A percentile compares a stretch with the other conserved stretches of the same genome.
Conservation (phyloP, 2,329 filamentous ascomycete genomes). For the Didymella pomorum region DNA sequence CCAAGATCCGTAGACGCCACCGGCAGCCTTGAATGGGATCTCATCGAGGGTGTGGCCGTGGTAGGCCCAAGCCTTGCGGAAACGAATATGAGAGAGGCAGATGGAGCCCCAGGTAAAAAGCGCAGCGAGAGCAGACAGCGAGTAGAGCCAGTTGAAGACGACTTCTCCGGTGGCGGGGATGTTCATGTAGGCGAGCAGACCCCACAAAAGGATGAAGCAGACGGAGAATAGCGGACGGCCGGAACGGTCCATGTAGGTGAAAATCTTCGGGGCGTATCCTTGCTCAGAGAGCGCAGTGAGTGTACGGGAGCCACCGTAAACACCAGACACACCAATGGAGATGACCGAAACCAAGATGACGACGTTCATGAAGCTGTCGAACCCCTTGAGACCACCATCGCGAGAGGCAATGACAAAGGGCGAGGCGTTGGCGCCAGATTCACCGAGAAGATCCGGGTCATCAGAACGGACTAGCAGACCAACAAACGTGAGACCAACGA, state of each 20-base stretch:
- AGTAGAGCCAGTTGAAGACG: conserved; percentile 79
- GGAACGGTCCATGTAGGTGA: conserved; percentile 82
- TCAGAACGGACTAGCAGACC: conserved; percentile 54
- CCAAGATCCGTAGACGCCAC: conserved; percentile 53
- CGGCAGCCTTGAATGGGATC: conserved; percentile 54
- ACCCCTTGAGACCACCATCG: conserved; percentile 66
- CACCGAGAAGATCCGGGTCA: conserved; percentile 46
- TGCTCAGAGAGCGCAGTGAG: conserved; percentile 61
- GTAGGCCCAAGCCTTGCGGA: conserved; percentile 65
- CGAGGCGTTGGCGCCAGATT: conserved; percentile 56
- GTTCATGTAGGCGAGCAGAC: conserved; percentile 77
- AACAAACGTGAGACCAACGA: conserved; percentile 55
- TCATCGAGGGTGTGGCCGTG: conserved; percentile 54
- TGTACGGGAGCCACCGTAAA: conserved; percentile 66
- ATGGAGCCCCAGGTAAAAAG: conserved; percentile 86
- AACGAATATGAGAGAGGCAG: conserved; percentile 90
- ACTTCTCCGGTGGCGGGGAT: conserved; percentile 55
- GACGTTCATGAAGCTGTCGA: conserved; percentile 72
- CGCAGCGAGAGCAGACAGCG: conserved; percentile 75
- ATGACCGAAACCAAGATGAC: conserved; percentile 70
- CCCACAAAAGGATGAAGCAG: conserved; percentile 69
- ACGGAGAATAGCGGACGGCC: conserved; percentile 83
- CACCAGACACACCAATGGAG: conserved; percentile 66
- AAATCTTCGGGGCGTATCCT: conserved; percentile 75
- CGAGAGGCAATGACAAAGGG: conserved; percentile 73